These are phyloP conservation scores for Collybia sp. DNA, from an alignment of 768 basidiomycete species.

Conservation along the genomic window DNA sequence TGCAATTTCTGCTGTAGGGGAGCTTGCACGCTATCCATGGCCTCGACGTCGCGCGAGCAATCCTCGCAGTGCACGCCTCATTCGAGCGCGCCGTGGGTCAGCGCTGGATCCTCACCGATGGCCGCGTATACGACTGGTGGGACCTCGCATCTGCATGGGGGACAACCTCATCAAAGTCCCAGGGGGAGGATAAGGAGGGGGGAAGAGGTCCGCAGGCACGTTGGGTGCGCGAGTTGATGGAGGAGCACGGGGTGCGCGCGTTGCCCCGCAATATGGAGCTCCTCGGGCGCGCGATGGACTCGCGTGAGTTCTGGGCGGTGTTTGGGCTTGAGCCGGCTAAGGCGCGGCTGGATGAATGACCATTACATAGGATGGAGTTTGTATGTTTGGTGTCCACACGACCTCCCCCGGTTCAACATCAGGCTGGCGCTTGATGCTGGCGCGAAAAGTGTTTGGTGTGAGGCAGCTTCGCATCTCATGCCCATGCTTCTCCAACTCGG, in stretches of 20 bases:
- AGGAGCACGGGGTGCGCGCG: conserved; percentile 40
- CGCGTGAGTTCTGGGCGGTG: conserved; percentile 54
- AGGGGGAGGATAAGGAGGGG: conserved; percentile 1
- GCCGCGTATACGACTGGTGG: conserved; percentile 66
- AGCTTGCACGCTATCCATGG: conserved; percentile 63
- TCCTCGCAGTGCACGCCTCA: conserved; percentile 50
- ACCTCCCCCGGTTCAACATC: too few relatives aligned
- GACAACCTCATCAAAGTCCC: not conserved
- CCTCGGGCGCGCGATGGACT: conserved; percentile 53
- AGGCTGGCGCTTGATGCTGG: too few relatives aligned
- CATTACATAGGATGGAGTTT: too few relatives aligned
- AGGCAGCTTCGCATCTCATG: too few relatives aligned
- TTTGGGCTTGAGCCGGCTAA: conserved; percentile 40
- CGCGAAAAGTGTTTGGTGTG: too few relatives aligned
- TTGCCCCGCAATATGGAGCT: conserved; percentile 45
- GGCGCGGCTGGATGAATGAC: conserved; percentile 23
- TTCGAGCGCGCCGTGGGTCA: conserved; percentile 41
- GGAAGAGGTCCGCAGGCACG: conserved; percentile 31
- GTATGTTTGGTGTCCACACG: too few relatives aligned
- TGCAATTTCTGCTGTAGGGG: conserved; percentile 26
- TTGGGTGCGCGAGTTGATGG: conserved; percentile 61
- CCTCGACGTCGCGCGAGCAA: conserved; percentile 50
- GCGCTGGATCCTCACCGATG: conserved; percentile 53
- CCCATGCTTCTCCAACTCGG: too few relatives aligned
- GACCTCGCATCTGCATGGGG: conserved; percentile 58